Percentiles rank a stretch among this genome's conserved stretches.
Conservation (phyloP, 345 rosid genomes). For the Mallotus nudiflorus region DNA sequence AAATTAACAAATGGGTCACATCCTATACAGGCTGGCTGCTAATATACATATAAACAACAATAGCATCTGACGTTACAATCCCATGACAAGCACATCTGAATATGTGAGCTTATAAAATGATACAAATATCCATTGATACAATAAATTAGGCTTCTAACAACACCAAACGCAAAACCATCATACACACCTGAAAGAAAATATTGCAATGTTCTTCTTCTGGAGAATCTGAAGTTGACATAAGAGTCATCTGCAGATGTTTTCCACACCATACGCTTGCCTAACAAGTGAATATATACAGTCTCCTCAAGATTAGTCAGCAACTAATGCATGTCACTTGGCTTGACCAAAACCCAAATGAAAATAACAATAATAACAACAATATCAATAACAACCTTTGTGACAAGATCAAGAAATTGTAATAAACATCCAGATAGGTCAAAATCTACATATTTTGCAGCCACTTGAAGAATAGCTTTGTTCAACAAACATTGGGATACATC, state of each 20-base stretch:
- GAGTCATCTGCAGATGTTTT: constrained; percentile 83
- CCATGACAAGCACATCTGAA: background rate
- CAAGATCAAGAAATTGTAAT: constrained; percentile 52
- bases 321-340: background rate
- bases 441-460: constrained; percentile 56
- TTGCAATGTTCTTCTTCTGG: constrained; percentile 83
- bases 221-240: constrained; percentile 72
- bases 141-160: background rate
- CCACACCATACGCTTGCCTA: constrained; percentile 84
- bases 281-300: background rate
- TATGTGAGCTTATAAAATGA: background rate
- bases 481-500: constrained; percentile 78
- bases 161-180: background rate
- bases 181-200: constrained; percentile 63
- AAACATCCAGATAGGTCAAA: constrained; percentile 47
- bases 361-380: background rate
- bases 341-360: no score
- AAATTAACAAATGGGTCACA: no score
- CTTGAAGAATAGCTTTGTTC: constrained; percentile 61
- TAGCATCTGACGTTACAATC: no score
- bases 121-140: no score
- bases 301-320: constrained; percentile 14
- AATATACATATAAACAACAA: no score
- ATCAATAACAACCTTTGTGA: constrained; percentile 48
- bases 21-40: no score